Base-by-base conservation (phyloP, 108 stramenopile species). In the Cylindrotheca fusiformis region DNA sequence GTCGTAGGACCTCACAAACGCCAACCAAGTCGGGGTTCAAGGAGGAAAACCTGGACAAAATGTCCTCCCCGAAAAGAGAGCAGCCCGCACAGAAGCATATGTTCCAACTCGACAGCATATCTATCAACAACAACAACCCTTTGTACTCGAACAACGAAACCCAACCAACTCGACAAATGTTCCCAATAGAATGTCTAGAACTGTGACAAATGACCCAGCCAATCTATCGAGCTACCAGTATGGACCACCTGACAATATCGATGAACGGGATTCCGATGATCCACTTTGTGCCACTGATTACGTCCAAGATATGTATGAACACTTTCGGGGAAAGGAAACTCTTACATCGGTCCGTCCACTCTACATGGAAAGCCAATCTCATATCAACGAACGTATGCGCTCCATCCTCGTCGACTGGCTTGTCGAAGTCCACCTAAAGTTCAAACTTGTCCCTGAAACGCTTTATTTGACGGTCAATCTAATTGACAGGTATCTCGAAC, bases 381-480 rank as follows among this genome's bases (percentile, higher is more conserved):
- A 89, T 65, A 93, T 97, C 61, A 95, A 93, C 79, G 90, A 85
- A 65, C 83, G 86, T 48, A 96, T 96, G 95, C 79, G 94, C 50
- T 85, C 93, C 32, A 93, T 97, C 60, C 81, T 97, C 33, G 89
- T 97, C 27, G 96, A 97, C 69, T 97, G 94, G 96, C 88, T 99
- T 18, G 91, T 99, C 29, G 97, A 97, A 55, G 96, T 97, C 23
- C 95, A 96, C 69, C 56, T 92, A 33, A 94, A 95, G 76, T 96
- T 96, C 80, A 87, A 90, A 74, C 82, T 94, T 55, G 79, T 88
- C 23, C 93, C 91, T 14, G 91, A 94, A 64, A 93, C 93, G 6
- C 62, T 96, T 24, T 95, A 90, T 69, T 74, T 96, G 41, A 87
- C 88, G 3, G 84, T 95, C 45, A 85, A 93, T 48, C 59, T 96